phyloP scores from a whole-genome alignment of 1,139 yeast genomes.

The Magnusiomyces paraingens region DNA sequence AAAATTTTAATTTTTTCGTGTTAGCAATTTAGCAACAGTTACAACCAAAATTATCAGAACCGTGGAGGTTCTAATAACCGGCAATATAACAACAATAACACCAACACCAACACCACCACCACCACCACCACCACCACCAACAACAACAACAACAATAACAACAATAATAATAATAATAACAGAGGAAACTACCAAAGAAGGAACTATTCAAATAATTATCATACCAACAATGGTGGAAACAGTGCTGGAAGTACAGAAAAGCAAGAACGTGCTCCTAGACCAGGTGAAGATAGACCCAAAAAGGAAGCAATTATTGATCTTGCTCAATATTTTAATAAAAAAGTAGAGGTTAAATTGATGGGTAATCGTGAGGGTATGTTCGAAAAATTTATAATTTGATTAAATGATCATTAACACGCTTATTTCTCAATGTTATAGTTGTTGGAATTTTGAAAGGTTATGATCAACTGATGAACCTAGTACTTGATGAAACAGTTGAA shows the following conservation, averaged over 20 bases:
- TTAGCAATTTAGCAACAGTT: no score
- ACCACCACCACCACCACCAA: no score
- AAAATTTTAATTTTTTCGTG: no score
- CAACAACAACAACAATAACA: constrained; percentile 6
- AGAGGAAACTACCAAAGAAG: constrained; percentile 18
- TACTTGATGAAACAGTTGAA: constrained; percentile 78
- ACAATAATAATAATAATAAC: constrained; percentile 11
- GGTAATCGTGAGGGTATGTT: constrained; percentile 61
- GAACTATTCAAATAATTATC: neutral
- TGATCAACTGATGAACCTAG: constrained; percentile 90
- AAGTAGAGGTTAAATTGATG: constrained; percentile 68
- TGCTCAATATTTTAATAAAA: constrained; percentile 66
- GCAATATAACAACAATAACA: constrained; percentile 2
- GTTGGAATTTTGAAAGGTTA: constrained; percentile 78
- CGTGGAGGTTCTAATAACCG: neutral
- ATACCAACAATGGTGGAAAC: constrained; percentile 13
- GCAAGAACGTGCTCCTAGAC: constrained; percentile 28
- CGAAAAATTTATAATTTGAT: neutral
- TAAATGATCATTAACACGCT: neutral
- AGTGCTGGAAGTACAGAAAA: constrained; percentile 24
- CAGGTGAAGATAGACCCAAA: constrained; percentile 62
- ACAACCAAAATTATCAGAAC: no score
- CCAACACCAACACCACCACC: constrained; percentile 10
- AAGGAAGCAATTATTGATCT: constrained; percentile 86
- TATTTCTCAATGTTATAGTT: constrained; percentile 36